Conservation (phyloP, 495 filamentous ascomycete genomes). For the Pseudomonodictys pantanalensis region DNA sequence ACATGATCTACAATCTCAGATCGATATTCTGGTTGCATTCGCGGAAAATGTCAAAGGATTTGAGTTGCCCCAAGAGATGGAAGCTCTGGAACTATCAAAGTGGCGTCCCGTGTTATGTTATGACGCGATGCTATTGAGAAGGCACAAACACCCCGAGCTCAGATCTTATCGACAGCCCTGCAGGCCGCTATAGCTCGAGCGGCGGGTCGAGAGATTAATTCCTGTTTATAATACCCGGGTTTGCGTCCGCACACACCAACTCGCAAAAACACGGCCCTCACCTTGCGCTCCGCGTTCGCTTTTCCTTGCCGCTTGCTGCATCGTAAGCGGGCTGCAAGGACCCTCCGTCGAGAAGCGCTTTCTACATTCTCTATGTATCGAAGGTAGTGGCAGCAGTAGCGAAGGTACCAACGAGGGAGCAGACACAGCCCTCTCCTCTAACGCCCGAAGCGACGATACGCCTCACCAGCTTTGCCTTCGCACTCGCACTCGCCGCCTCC, state of each 20-base stretch:
- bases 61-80: background rate
- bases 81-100: background rate
- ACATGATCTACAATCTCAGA: background rate
- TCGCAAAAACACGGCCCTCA: background rate
- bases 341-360: no score
- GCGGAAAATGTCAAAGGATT: background rate
- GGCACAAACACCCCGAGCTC: background rate
- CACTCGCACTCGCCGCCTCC: no score
- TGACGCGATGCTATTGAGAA: background rate
- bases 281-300: background rate
- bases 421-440: background rate
- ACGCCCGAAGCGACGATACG: background rate
- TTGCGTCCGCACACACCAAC: slow-evolving; percentile 7
- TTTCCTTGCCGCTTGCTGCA: no score
- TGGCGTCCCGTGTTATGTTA: background rate
- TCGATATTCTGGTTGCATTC: background rate
- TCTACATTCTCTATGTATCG: no score
- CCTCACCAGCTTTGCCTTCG: no score
- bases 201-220: background rate
- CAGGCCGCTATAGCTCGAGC: background rate
- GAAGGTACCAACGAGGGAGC: background rate
- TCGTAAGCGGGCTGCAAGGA: no score
- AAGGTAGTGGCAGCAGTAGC: background rate
- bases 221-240: slow-evolving; percentile 23
- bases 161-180: slow-evolving; percentile 10